Percentiles rank a stretch among this genome's conserved stretches.
Evolutionary conservation across 2,329 filamentous ascomycete genomes (phyloP).

Genomic region (Ceratocystis diversiconidia): DNA sequence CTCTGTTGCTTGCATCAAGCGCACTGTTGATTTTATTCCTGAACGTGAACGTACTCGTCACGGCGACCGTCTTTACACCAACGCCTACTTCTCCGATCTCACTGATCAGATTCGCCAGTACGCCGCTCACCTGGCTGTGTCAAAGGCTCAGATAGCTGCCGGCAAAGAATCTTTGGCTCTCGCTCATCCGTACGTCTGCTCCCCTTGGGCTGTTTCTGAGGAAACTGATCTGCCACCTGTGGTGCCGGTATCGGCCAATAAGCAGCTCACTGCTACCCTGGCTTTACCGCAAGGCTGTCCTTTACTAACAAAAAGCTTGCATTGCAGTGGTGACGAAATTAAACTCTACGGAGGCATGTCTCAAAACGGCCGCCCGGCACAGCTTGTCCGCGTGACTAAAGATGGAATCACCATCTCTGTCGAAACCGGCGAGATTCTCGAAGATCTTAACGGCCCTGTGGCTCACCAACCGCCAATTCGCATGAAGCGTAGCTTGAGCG

Average conservation of each 20-base stretch:
- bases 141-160: constrained; percentile 42
- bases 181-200: constrained; percentile 29
- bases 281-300: background rate
- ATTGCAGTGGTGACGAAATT: constrained; percentile 47
- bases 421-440: constrained; percentile 52
- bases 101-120: constrained; percentile 86
- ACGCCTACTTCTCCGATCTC: constrained; percentile 92
- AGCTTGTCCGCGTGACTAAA: constrained; percentile 70
- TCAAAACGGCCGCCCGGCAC: constrained; percentile 67
- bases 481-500: constrained; percentile 52
- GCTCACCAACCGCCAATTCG: constrained; percentile 34
- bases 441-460: constrained; percentile 28
- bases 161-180: constrained; percentile 43
- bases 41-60: constrained; percentile 77
- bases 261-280: background rate
- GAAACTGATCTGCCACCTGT: background rate
- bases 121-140: constrained; percentile 66
- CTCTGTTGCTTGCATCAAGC: constrained; percentile 79
- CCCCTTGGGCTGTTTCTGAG: constrained; percentile 23
- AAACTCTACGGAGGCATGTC: constrained; percentile 68
- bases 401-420: constrained; percentile 69
- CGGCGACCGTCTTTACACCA: constrained; percentile 79
- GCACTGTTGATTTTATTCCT: constrained; percentile 71
- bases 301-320: constrained; percentile 22
- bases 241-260: background rate